Evolutionary conservation across 495 filamentous ascomycete species (phyloP), one percentile per base, ranked within the genome.

Genomic region (Immersiella caudata): DNA sequence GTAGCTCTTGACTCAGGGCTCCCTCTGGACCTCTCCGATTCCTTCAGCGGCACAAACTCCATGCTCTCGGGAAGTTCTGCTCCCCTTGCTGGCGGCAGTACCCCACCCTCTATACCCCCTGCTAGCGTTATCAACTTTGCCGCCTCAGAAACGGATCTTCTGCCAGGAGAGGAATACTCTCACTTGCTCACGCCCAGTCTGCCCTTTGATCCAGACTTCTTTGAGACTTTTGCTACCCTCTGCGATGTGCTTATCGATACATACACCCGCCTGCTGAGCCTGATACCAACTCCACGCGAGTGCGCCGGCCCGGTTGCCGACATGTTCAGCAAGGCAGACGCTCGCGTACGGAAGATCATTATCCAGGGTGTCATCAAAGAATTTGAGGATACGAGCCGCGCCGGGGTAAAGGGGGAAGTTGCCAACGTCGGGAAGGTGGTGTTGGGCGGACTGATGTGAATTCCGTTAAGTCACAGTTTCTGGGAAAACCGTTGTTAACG

Each of bases 131-230:
- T 83, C 67, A 79, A 79, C 62, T 84, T 83, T 59, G 81, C 62
- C 69, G 76, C 73, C 56, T 75, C 69, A 64, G 83, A 77, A 72
- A 80, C 76, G 0, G 85, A 87, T 40, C 74, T 87, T 9, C 64
- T 87, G 2, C 84, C 85, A 0, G 86, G 91, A 18, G 94, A 97
- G 76, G 90, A 93, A 72, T 99, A 97, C 69, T 87, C 88, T 0
- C 89, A 94, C 76, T 87, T 99, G 6, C 81, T 95, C 0, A 98
- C 93, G 5, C 96, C 96, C 0, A 89, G 89, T n/a, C 80, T 98
- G 60, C 95, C 95, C 0, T 99, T 99, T 73, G 95, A 98, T 59
- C 94, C 94, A 11, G 95, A 99, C 78, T 99, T 96, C 74, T 96
- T 93, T 76, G 93, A 96, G 79, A 96, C 93, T 0, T 98, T 98